Evolutionary conservation across 2,329 filamentous ascomycete species (phyloP), one percentile per base, ranked within the genome.

Genomic region (Fusarium compactum): DNA sequence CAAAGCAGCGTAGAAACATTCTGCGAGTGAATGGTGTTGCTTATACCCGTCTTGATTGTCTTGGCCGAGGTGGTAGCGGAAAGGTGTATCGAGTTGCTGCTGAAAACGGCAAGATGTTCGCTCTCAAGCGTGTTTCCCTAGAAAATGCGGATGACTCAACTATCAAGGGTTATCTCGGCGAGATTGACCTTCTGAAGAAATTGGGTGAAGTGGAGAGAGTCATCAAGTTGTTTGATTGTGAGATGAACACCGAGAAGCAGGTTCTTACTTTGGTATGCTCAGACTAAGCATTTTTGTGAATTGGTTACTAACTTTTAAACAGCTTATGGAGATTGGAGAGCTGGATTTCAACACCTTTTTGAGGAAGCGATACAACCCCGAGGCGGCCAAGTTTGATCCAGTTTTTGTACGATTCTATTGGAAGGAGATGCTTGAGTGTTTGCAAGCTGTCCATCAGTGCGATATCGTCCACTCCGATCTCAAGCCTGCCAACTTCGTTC

Each of bases 391-490:
- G 64, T 91, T 99, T 65, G 96, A 99, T 77, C 87, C 93, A 3
- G 92, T 92, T 56, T 98, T 98, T 79, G 94, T 96, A 15, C 92
- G 96, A n/a, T 97, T 93, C 81, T 97, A 97, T 84, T 99, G 96
- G 96, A 96, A 97, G 80, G 96, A 99, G 82, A 99, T 99, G 96
- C 90, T 99, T 20, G 94, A 97, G 79, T 98, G 96, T 78, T 89
- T 99, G 8, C 89, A 93, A 72, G 89, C 95, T 1, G 94, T 99
- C 2, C 96, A 99, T 78, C 88, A 92, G 15, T 87, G 91, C 78
- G 94, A 98, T 77, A 95, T 99, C 69, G 96, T 99, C 5, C 96
- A 99, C 81, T 97, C 94, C 0, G 96, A 99, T 78, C 85, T 99
- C 40, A 99, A 99, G 80, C 96, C 96, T 1, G 95, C 95, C 75